A percentile compares a stretch with the other conserved stretches of the same genome.
Evolutionary conservation across 169 alveolate species (phyloP).

Genomic region (Theileria parva): DNA sequence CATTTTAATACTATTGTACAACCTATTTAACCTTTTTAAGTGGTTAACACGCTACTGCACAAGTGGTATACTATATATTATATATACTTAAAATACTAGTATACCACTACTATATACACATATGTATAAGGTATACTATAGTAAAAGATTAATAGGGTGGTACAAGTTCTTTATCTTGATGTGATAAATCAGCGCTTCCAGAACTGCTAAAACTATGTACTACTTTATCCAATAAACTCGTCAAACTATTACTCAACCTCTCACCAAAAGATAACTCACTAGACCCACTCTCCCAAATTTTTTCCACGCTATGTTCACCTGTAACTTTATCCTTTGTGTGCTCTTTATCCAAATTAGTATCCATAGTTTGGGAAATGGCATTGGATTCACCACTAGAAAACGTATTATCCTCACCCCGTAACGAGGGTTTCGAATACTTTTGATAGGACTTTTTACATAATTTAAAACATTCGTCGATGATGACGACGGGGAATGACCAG

Average conservation of each 20-base stretch:
- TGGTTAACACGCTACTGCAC: too few species aligned
- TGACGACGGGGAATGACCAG: constrained; percentile 96
- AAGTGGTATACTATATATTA: too few species aligned
- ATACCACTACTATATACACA: too few species aligned
- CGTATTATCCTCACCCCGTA: not conserved
- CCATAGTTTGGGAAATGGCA: too few species aligned
- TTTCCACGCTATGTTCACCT: too few species aligned
- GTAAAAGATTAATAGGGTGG: not conserved
- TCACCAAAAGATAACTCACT: not conserved
- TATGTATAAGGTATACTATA: not conserved
- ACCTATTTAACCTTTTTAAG: too few species aligned
- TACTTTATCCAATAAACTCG: not conserved
- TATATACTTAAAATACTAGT: too few species aligned
- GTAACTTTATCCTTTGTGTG: not conserved
- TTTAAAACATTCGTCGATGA: constrained; percentile 96
- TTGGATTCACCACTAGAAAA: too few species aligned
- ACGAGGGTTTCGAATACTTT: not conserved
- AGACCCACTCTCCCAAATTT: not conserved
- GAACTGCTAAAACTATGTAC: not conserved
- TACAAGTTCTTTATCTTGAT: not conserved
- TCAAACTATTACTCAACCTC: not conserved
- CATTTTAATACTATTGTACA: not conserved
- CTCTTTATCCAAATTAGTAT: not conserved
- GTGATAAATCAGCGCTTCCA: not conserved
- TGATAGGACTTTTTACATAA: constrained; percentile 20